phyloP scores from a whole-genome alignment of 2,329 filamentous ascomycete species.

The Arachnomyces sp. region DNA sequence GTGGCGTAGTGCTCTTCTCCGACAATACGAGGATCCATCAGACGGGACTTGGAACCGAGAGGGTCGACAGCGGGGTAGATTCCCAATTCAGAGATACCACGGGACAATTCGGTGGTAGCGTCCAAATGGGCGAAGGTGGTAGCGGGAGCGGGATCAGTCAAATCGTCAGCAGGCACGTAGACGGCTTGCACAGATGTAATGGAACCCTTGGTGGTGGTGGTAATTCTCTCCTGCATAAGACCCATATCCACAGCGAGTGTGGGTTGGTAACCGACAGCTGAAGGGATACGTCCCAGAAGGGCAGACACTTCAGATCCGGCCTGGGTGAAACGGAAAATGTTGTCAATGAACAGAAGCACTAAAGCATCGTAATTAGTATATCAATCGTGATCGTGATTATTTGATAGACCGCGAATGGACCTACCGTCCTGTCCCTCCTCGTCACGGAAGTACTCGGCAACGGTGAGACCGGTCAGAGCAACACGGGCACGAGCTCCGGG shows the following conservation, averaged over 20 bases:
- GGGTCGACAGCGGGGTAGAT: constrained; percentile 99
- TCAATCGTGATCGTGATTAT: no score
- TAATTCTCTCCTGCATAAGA: constrained; percentile 99
- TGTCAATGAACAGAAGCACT: constrained; percentile 99
- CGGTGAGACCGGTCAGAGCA: constrained; percentile 74
- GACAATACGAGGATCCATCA: constrained; percentile 97
- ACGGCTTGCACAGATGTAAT: constrained; percentile 99
- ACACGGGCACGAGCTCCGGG: constrained; percentile 99
- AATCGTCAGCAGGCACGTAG: constrained; percentile 99
- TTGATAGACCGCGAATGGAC: no score
- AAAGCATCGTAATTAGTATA: constrained; percentile 3
- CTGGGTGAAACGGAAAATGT: constrained; percentile 99
- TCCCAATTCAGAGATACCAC: constrained; percentile 99
- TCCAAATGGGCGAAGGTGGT: constrained; percentile 99
- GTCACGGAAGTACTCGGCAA: constrained; percentile 71
- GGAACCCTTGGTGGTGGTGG: constrained; percentile 98
- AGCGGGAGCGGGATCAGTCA: constrained; percentile 98
- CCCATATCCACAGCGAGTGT: constrained; percentile 98
- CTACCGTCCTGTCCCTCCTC: constrained; percentile 78
- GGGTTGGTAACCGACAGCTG: constrained; percentile 99
- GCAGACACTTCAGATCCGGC: constrained; percentile 99
- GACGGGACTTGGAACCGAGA: constrained; percentile 98
- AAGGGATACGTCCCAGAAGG: constrained; percentile 98
- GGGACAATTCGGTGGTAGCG: constrained; percentile 99
- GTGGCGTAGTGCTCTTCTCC: constrained; percentile 96